Percentiles rank a stretch among this genome's conserved stretches.
These are phyloP conservation scores for Phytopythium chamaehyphon DNA, from an alignment of 352 stramenopile genomes.

Conservation along the genomic window DNA sequence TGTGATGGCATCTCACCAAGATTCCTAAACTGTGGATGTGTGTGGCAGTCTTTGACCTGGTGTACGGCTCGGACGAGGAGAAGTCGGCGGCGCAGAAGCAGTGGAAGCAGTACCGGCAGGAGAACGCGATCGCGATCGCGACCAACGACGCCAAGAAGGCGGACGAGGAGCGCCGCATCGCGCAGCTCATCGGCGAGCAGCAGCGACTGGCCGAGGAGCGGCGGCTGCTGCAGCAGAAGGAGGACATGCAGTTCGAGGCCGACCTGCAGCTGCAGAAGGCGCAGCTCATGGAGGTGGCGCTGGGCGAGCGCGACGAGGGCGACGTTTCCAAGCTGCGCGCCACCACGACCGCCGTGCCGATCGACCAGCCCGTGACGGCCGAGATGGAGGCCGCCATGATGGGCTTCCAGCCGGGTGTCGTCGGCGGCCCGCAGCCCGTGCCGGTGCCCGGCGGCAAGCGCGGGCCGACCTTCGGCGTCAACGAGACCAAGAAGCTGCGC, in stretches of 20 bases:
- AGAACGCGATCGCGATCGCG: slow-evolving; percentile 79
- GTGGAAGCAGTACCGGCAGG: slow-evolving; percentile 83
- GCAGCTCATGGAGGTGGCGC: slow-evolving; percentile 82
- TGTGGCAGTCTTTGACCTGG: slow-evolving; percentile 74
- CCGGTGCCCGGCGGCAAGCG: slow-evolving; percentile 79
- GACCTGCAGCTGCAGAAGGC: slow-evolving; percentile 78
- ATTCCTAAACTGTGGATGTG: slow-evolving; percentile 3
- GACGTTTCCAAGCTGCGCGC: slow-evolving; percentile 68
- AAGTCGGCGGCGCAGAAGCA: slow-evolving; percentile 73
- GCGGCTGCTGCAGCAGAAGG: slow-evolving; percentile 65
- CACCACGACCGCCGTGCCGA: slow-evolving; percentile 78
- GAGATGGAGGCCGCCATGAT: slow-evolving; percentile 90
- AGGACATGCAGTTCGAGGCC: slow-evolving; percentile 78
- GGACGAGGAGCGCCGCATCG: slow-evolving; percentile 83
- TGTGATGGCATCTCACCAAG: no score
- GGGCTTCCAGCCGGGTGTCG: slow-evolving; percentile 73
- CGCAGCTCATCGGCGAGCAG: slow-evolving; percentile 81
- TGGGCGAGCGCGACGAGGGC: slow-evolving; percentile 77
- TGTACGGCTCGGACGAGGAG: slow-evolving; percentile 70
- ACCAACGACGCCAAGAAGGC: slow-evolving; percentile 85
- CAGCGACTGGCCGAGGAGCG: slow-evolving; percentile 75
- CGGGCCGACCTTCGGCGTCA: slow-evolving; percentile 69
- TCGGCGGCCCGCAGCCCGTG: slow-evolving; percentile 69
- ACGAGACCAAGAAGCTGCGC: slow-evolving; percentile 76
- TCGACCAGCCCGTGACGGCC: slow-evolving; percentile 82